These are phyloP conservation scores for Fennellomyces sp. DNA, from an alignment of 371 early-diverging fungal species.

Conservation along the genomic window DNA sequence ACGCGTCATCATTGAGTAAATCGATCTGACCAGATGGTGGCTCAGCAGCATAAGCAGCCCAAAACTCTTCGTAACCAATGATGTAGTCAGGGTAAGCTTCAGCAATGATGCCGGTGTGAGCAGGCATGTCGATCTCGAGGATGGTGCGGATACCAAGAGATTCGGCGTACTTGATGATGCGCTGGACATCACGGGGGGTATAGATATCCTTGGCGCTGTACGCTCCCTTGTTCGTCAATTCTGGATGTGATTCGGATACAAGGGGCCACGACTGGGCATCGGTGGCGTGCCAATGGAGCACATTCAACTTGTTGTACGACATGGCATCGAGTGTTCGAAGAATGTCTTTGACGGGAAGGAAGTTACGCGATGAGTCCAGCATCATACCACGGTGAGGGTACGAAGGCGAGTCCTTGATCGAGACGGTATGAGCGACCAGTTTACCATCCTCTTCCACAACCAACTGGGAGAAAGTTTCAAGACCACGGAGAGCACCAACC, in stretches of 20 bases:
- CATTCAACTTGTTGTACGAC: conserved; percentile 80
- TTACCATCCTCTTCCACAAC: conserved; percentile 33
- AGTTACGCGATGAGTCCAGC: conserved; percentile 82
- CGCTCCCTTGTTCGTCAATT: conserved; percentile 68
- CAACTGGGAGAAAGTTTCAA: conserved; percentile 79
- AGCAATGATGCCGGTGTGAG: conserved; percentile 63
- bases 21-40: conserved; percentile 81
- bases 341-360: conserved; percentile 61
- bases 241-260: conserved; percentile 64
- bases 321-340: conserved; percentile 75
- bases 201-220: conserved; percentile 63
- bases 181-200: conserved; percentile 59
- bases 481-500: conserved; percentile 80
- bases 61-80: conserved; percentile 47
- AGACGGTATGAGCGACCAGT: conserved; percentile 54
- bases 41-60: conserved; percentile 61
- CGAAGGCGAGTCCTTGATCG: conserved; percentile 70
- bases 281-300: conserved; percentile 83
- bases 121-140: conserved; percentile 84
- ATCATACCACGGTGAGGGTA: conserved; percentile 77
- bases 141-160: conserved; percentile 78
- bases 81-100: conserved; percentile 52
- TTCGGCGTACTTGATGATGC: conserved; percentile 64
- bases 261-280: conserved; percentile 83
- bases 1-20: conserved; percentile 57